Percentiles rank a stretch among this genome's conserved stretches.
Evolutionary conservation across 768 basidiomycete genomes (phyloP).

Genomic region (Clitopilus hobsonii): DNA sequence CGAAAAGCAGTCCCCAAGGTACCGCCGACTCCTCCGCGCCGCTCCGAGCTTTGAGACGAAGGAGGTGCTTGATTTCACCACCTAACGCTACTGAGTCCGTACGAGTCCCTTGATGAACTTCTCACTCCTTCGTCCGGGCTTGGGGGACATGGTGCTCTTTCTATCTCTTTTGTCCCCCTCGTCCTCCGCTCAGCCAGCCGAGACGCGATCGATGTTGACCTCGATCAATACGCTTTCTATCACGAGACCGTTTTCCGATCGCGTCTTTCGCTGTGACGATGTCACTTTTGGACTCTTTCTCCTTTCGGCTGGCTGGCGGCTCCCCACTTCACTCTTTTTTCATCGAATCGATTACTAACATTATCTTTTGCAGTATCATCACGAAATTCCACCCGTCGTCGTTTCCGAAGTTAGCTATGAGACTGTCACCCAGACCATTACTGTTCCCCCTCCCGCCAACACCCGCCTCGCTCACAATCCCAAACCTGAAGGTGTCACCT

Average conservation of each 20-base stretch:
- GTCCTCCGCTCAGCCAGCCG: constrained; percentile 41
- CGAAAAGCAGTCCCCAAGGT: constrained; percentile 83
- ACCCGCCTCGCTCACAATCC: constrained; percentile 74
- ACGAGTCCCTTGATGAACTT: constrained; percentile 49
- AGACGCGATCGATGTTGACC: constrained; percentile 28
- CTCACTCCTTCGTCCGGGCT: constrained; percentile 85
- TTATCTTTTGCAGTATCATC: constrained; percentile 27
- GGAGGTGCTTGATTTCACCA: constrained; percentile 53
- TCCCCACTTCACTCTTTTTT: constrained; percentile 15
- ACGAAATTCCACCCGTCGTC: constrained; percentile 43
- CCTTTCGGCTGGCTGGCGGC: constrained; percentile 34
- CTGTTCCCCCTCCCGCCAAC: constrained; percentile 72
- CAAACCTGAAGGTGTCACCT: constrained; percentile 57
- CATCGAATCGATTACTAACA: constrained; percentile 26
- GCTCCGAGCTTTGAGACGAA: constrained; percentile 95
- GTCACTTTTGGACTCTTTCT: constrained; percentile 10
- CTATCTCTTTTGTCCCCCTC: constrained; percentile 64
- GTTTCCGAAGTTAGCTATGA: constrained; percentile 45
- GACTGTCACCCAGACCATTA: constrained; percentile 62
- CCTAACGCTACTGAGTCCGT: constrained; percentile 65
- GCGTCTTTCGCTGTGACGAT: constrained; percentile 28
- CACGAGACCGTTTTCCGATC: constrained; percentile 20
- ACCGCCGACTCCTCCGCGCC: constrained; percentile 80
- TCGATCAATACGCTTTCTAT: constrained; percentile 18
- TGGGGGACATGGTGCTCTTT: constrained; percentile 74